Evolutionary conservation across 2,329 filamentous ascomycete genomes (phyloP).

Genomic region (Aspergillus floridensis): DNA sequence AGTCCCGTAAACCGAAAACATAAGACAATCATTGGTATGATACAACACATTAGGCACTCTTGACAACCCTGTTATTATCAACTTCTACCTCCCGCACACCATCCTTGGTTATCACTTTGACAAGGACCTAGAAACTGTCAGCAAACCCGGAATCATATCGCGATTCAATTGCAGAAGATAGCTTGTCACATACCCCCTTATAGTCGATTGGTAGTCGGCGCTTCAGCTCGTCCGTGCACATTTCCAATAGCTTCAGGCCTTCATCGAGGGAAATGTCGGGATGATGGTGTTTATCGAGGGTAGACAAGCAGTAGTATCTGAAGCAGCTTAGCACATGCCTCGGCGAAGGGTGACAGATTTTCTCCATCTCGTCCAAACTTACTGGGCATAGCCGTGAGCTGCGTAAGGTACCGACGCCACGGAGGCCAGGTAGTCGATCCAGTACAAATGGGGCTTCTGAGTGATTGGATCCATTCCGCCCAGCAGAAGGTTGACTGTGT

Average conservation of each 20-base stretch:
- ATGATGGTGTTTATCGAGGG: constrained; percentile 97
- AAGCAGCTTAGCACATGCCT: constrained; percentile 17
- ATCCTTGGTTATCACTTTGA: constrained; percentile 94
- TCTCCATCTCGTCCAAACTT: constrained; percentile 38
- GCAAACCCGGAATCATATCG: constrained; percentile 9
- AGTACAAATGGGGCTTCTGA: constrained; percentile 87
- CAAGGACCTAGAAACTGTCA: constrained; percentile 47
- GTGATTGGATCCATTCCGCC: constrained; percentile 92
- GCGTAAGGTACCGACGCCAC: constrained; percentile 88
- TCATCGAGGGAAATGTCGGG: constrained; percentile 86
- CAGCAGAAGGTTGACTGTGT: constrained; percentile 93
- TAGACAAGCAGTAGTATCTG: constrained; percentile 95
- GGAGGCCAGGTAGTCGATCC: constrained; percentile 94
- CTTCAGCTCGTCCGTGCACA: constrained; percentile 98
- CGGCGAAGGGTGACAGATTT: background rate
- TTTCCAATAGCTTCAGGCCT: constrained; percentile 84
- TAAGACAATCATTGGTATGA: constrained; percentile 31
- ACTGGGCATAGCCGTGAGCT: constrained; percentile 97
- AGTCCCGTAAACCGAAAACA: constrained; percentile 29
- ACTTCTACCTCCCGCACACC: constrained; percentile 83
- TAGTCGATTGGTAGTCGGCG: constrained; percentile 96
- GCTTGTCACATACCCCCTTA: constrained; percentile 70
- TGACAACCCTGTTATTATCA: constrained; percentile 68
- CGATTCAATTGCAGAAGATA: background rate
- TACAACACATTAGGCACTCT: constrained; percentile 44